Percentiles rank a stretch among this genome's conserved stretches.
Evolutionary conservation across 306 rosid genomes (phyloP).

Genomic region (Casuarina cunninghamiana): DNA sequence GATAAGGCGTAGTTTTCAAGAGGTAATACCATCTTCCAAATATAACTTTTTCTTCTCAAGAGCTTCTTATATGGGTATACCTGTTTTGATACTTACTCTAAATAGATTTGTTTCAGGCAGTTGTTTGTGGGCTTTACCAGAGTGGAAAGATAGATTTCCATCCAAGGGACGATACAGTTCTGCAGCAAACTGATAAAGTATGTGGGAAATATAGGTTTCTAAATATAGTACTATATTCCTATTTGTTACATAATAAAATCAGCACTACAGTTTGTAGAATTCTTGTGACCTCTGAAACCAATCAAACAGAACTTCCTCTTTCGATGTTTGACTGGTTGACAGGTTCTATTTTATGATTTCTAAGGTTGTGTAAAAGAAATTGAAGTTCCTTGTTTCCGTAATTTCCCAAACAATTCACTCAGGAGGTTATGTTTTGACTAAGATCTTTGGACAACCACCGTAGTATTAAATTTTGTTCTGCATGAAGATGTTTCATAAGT

Average conservation of each 20-base stretch:
- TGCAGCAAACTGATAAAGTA: constrained; percentile 87
- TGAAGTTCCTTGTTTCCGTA: background rate
- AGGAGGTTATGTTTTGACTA: background rate
- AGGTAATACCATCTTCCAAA: constrained; percentile 47
- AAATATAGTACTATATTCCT: constrained; percentile 11
- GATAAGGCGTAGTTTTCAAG: constrained; percentile 60
- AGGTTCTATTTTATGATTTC: background rate
- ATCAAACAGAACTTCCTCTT: background rate
- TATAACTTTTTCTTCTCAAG: constrained; percentile 18
- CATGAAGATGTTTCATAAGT: background rate
- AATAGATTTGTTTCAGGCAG: constrained; percentile 60
- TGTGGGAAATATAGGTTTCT: constrained; percentile 23
- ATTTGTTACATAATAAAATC: background rate
- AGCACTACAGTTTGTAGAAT: constrained; percentile 4
- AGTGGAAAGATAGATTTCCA: constrained; percentile 81
- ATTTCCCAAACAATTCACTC: background rate
- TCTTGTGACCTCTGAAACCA: background rate
- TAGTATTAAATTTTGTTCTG: background rate
- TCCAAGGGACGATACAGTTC: constrained; percentile 74
- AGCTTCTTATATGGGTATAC: constrained; percentile 13
- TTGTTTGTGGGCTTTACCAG: constrained; percentile 88
- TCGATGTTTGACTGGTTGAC: background rate
- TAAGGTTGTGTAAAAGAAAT: background rate
- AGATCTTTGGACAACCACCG: background rate
- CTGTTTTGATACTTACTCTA: constrained; percentile 13